Evolutionary conservation across 768 basidiomycete species (phyloP), one percentile per base, ranked within the genome.

Genomic region (Naganishia onofrii): DNA sequence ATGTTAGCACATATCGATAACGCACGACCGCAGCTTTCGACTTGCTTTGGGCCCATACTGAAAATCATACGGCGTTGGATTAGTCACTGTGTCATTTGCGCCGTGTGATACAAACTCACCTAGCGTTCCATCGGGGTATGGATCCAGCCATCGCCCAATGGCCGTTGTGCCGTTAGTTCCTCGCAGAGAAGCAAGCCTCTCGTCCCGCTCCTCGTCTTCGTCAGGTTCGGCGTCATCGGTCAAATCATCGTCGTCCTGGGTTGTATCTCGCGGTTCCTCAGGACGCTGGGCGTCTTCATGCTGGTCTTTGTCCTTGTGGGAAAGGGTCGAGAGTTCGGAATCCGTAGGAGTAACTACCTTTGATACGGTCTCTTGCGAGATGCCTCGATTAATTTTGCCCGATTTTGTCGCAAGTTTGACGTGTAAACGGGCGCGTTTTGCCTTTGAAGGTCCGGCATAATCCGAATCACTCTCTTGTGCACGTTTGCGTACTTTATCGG

Each of bases 81-180:
- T 0, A 89, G 91, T 92, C 92, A 94, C 0, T 93, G 92, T 91
- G 65, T 2, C 17, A 3, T 55, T 13, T 19, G 17, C 32, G 5
- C 7, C 21, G 17, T 34, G 52, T 28, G 28, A 4, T 29, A 23
- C 19, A 3, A 15, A 67, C 76, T 72, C 53, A 76, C 76, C 76
- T 3, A 77, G 38, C 23, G 75, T 76, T 48, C 75, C 74, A 26
- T 63, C 65, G 6, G 74, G 70, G 67, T 72, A 77, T 29, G 52
- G 60, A 54, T 74, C 75, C n/a, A 53, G 67, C 46, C 65, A 57
- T 31, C 38, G 44, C 10, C 60, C 58, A 6, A 32, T 26, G 13
- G 44, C 44, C 48, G 42, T 44, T 29, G 46, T 36, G 23, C 60
- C 58, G 32, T 68, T 71, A 23, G 54, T 64, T 6, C 70, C 66